These are phyloP conservation scores for Ceratocystis albifundus DNA, from an alignment of 2,329 filamentous ascomycete species.

Conservation along the genomic window DNA sequence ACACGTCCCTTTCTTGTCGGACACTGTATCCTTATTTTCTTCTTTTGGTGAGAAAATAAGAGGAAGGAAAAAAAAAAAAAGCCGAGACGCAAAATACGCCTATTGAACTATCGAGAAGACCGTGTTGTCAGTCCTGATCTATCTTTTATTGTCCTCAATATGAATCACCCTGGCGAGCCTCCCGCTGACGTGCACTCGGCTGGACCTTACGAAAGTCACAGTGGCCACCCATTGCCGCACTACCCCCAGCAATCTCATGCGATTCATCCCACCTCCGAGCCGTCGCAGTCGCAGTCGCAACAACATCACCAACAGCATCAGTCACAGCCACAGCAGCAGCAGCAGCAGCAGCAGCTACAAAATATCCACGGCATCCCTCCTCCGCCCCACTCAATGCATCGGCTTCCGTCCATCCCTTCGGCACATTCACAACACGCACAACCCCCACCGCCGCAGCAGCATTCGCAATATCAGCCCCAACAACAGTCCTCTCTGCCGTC, in stretches of 20 bases:
- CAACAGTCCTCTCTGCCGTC: neutral
- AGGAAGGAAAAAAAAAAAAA: neutral
- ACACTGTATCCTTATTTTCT: conserved; percentile 9
- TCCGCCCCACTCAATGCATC: conserved; percentile 14
- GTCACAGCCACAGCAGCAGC: neutral
- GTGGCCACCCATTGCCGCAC: conserved; percentile 6
- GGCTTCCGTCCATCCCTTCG: conserved; percentile 10
- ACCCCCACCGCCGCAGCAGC: conserved; percentile 9
- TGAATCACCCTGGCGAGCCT: conserved; percentile 10
- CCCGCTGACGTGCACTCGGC: conserved; percentile 7
- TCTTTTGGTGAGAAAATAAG: neutral
- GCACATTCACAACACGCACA: conserved; percentile 3
- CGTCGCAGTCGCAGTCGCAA: neutral
- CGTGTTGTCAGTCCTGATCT: neutral
- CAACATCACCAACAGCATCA: neutral
- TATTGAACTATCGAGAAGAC: neutral
- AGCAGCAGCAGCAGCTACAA: conserved; percentile 11
- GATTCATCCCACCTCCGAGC: neutral
- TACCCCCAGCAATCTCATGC: conserved; percentile 3
- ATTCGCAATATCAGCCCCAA: neutral
- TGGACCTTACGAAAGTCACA: conserved; percentile 2
- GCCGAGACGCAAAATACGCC: neutral
- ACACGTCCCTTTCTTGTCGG: conserved; percentile 1
- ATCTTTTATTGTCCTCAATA: neutral
- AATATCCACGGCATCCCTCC: conserved; percentile 6